Percentiles rank a stretch among this genome's conserved stretches.
These are phyloP conservation scores for Aspergillus brunneoviolaceus DNA, from an alignment of 2,329 filamentous ascomycete genomes.

Conservation along the genomic window DNA sequence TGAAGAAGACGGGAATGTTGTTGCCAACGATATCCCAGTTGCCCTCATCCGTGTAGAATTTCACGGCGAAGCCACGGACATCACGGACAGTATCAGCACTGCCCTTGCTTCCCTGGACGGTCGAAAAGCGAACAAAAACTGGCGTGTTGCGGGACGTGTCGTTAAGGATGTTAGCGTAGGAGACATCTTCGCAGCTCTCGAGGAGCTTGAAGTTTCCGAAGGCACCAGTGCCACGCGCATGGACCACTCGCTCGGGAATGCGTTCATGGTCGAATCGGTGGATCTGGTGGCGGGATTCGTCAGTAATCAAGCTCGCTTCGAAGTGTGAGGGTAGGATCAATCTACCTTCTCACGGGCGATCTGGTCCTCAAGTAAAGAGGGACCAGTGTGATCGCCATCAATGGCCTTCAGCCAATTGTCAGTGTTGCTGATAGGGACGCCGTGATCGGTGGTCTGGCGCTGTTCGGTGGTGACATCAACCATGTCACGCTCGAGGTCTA, in stretches of 20 bases:
- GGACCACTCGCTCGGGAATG: conserved; percentile 67
- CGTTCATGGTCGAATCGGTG: conserved; percentile 72
- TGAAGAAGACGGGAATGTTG: conserved; percentile 54
- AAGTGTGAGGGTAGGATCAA: background rate
- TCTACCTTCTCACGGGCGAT: conserved; percentile 70
- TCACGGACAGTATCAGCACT: conserved; percentile 76
- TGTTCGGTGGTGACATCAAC: conserved; percentile 59
- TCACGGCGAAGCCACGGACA: conserved; percentile 72
- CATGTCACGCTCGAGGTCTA: conserved; percentile 60
- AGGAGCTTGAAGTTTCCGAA: conserved; percentile 66
- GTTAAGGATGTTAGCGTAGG: conserved; percentile 62
- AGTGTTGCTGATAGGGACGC: conserved; percentile 68
- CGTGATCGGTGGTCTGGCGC: conserved; percentile 73
- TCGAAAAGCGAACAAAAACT: conserved; percentile 71
- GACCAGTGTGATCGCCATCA: conserved; percentile 63
- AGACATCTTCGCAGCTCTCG: conserved; percentile 63
- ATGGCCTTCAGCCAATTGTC: conserved; percentile 74
- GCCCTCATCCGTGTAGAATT: conserved; percentile 73
- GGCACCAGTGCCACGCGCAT: conserved; percentile 64
- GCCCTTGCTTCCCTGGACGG: conserved; percentile 68
- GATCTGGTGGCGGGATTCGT: conserved; percentile 32
- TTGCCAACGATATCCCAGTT: conserved; percentile 75
- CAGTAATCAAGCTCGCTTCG: background rate
- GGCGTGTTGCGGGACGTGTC: conserved; percentile 65
- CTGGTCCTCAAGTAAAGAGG: conserved; percentile 68